A percentile compares a stretch with the other conserved stretches of the same genome.
Conservation (phyloP, 129 eudicot genomes). For the Tagetes erecta region DNA sequence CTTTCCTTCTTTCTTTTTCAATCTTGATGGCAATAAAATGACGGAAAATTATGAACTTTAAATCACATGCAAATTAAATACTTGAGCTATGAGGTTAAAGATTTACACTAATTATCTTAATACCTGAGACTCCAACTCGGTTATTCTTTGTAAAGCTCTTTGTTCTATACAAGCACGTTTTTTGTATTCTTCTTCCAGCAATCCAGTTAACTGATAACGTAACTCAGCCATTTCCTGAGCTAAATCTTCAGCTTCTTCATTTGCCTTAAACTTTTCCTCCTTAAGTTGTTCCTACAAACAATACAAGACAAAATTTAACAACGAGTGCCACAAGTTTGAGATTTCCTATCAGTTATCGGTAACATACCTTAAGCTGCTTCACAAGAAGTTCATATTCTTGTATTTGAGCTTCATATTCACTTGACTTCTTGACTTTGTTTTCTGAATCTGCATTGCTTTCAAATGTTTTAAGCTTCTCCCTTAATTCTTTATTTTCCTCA, state of each 20-base stretch:
- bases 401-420: constrained; percentile 53
- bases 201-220: constrained; percentile 71
- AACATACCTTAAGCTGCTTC: constrained; percentile 61
- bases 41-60: constrained; percentile 17
- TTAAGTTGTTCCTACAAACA: constrained; percentile 63
- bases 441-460: constrained; percentile 44
- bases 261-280: constrained; percentile 65
- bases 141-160: constrained; percentile 73
- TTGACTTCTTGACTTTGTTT: constrained; percentile 39
- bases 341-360: not conserved
- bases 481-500: constrained; percentile 56
- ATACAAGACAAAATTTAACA: constrained; percentile 10
- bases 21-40: constrained; percentile 44
- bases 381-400: constrained; percentile 69
- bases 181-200: constrained; percentile 90
- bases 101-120: not conserved
- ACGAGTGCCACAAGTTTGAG: not conserved
- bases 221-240: constrained; percentile 99
- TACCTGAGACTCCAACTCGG: constrained; percentile 91
- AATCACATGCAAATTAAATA: constrained; percentile 1
- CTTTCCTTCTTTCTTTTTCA: constrained; percentile 49
- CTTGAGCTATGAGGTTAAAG: not conserved
- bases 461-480: constrained; percentile 40
- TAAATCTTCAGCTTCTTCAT: constrained; percentile 89
- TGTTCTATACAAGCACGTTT: constrained; percentile 78